phyloP scores from a whole-genome alignment of 257 asterid genomes.

The Solanum sitiens region DNA sequence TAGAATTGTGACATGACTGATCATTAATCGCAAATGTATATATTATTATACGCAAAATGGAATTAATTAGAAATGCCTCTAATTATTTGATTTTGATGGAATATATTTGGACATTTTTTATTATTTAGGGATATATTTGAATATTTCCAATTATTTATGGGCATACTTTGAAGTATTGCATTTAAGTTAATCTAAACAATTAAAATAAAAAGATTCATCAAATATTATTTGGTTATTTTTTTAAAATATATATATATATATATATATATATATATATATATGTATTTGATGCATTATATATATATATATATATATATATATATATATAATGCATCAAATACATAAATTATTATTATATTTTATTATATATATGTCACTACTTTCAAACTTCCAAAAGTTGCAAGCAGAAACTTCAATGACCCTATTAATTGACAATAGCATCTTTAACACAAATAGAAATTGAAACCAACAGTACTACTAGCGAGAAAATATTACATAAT shows the following conservation, averaged over 20 bases:
- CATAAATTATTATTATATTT: too few relatives aligned
- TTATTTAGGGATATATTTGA: too few relatives aligned
- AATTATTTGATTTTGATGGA: background rate
- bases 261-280: too few relatives aligned
- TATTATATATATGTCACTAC: background rate
- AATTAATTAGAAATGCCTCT: background rate
- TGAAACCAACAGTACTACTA: background rate
- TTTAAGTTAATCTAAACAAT: too few relatives aligned
- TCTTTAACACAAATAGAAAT: background rate
- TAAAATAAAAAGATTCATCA: too few relatives aligned
- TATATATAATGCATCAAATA: background rate
- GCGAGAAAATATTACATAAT: background rate
- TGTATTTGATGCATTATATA: too few relatives aligned
- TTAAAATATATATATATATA: too few relatives aligned
- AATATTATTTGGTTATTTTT: background rate
- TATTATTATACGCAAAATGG: background rate
- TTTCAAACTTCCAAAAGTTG: background rate
- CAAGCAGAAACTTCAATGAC: background rate
- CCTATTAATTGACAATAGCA: background rate
- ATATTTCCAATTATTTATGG: too few relatives aligned
- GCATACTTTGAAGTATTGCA: too few relatives aligned
- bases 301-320: background rate
- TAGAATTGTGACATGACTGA: background rate
- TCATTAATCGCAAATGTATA: background rate
- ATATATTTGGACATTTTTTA: too few relatives aligned